Conservation (phyloP, 331 rosid species). For the Cydonia oblonga region DNA sequence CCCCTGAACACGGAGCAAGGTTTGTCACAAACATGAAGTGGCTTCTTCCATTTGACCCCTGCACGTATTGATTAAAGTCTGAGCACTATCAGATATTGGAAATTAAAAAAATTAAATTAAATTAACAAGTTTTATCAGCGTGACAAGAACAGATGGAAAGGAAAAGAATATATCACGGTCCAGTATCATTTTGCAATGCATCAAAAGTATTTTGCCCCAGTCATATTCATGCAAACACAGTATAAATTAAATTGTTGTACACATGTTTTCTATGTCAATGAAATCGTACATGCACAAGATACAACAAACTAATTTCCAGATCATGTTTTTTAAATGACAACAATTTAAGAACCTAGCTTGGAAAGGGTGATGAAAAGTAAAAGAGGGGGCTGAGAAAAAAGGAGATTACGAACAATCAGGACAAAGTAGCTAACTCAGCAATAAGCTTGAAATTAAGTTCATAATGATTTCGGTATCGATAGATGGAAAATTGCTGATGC, state of each 20-base stretch:
- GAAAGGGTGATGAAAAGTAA: neutral
- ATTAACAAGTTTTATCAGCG: neutral
- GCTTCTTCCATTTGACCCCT: slow-evolving; percentile 79
- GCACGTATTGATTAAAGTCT: slow-evolving; percentile 24
- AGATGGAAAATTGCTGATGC: slow-evolving; percentile 10
- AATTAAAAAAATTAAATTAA: neutral
- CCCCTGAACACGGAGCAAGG: slow-evolving; percentile 94
- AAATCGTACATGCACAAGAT: neutral
- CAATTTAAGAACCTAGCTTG: neutral
- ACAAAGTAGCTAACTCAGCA: neutral
- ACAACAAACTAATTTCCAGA: neutral
- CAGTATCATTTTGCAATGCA: neutral
- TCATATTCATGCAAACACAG: neutral
- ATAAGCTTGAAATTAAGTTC: neutral
- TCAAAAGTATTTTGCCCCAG: neutral
- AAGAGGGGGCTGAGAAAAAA: neutral
- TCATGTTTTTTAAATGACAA: neutral
- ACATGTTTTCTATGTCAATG: neutral
- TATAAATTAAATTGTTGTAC: neutral
- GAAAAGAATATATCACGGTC: neutral
- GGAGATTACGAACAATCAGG: neutral
- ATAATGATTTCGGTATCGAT: neutral
- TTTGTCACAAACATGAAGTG: slow-evolving; percentile 93
- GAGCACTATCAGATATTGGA: slow-evolving; percentile 5
- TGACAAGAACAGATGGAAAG: neutral